These are phyloP conservation scores for Usnea hakonensis DNA, from an alignment of 495 filamentous ascomycete genomes.

Conservation along the genomic window DNA sequence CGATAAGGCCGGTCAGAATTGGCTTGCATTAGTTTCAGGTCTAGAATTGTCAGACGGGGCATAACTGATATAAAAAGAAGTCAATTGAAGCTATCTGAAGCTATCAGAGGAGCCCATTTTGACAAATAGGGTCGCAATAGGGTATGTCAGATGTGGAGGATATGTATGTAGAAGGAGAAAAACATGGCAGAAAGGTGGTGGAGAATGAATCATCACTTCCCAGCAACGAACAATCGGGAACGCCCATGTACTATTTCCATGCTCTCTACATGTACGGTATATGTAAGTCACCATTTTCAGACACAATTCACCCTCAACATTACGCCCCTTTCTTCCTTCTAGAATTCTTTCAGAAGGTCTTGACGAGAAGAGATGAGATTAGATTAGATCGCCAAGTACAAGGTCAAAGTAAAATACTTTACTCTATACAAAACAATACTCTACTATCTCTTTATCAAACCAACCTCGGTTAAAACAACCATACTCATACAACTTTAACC, in stretches of 20 bases:
- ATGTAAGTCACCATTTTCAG: neutral
- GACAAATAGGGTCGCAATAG: too few relatives aligned
- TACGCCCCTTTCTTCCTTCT: neutral
- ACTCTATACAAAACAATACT: neutral
- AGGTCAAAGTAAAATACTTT: neutral
- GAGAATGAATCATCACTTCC: neutral
- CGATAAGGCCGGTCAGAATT: neutral
- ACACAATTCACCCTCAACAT: neutral
- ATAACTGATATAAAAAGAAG: too few relatives aligned
- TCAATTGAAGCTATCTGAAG: too few relatives aligned
- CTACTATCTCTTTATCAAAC: too few relatives aligned
- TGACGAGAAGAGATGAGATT: neutral
- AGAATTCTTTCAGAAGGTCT: neutral
- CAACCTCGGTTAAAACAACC: too few relatives aligned
- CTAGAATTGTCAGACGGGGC: constrained; percentile 3
- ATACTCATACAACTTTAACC: too few relatives aligned
- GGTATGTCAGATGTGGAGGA: too few relatives aligned
- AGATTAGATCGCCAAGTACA: constrained; percentile 7
- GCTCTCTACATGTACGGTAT: too few relatives aligned
- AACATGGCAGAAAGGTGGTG: neutral
- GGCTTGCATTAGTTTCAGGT: constrained; percentile 13
- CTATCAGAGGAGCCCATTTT: too few relatives aligned
- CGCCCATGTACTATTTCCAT: too few relatives aligned
- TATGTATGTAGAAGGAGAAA: too few relatives aligned
- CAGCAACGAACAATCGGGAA: too few relatives aligned